Evolutionary conservation across 2,329 filamentous ascomycete species (phyloP), one percentile per base, ranked within the genome.

Genomic region (Lasiodiplodia citricola): DNA sequence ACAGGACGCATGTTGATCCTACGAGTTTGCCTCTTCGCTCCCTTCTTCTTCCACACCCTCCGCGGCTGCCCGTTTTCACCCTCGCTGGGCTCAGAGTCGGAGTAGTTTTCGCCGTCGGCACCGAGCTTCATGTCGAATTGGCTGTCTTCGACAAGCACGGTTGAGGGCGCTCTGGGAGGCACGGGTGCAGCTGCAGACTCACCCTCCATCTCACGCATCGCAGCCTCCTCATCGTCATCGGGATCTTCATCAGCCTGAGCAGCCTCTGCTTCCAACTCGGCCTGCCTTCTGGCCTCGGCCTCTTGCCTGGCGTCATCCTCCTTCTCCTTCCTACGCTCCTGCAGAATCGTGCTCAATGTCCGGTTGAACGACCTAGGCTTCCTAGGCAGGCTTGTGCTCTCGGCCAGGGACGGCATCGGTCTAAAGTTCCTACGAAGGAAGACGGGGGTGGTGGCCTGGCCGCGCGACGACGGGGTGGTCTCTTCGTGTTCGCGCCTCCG

Each of bases 41-140:
- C 92, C 82, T 92, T 92, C 86, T 96, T 96, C 84, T 94, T 95
- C 83, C 87, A 95, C 1, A 87, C 80, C 66, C 85, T 87, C 47
- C 89, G 77, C 2, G 89, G 89, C 70, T 87, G 83, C 73, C 88
- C 81, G 47, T 25, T 38, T 3, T 83, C 80, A 47, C 86, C 85
- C n/a, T 87, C 85, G 73, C 90, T 89, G 68, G 91, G 88, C n/a
- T 64, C 60, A 16, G 60, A 64, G 68, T 91, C 89, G 60, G 91
- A 91, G 35, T 78, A 78, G 13, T 76, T 71, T 25, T 73, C 77
- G 31, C 79, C 76, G 71, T 85, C 83, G 50, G 82, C 82, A 16
- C 82, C 83, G 4, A 85, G 73, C 5, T 79, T 80, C 80, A 84
- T 82, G 6, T 75, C 74, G 35, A 70, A 73, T 70, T 85, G 83